phyloP scores from a whole-genome alignment of 805 yeast species.

The Candida jianshihensis region DNA sequence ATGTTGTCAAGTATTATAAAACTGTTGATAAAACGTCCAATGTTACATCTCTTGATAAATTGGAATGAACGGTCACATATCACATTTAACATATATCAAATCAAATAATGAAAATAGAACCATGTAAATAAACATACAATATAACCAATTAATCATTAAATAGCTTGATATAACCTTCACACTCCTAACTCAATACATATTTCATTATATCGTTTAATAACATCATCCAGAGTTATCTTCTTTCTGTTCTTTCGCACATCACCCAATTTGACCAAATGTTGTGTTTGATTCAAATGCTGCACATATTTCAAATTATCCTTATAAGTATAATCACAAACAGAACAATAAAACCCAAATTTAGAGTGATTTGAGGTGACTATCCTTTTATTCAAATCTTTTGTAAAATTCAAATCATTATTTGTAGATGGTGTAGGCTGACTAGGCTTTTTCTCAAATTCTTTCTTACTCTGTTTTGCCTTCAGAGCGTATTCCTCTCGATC shows the following conservation, averaged over 20 bases:
- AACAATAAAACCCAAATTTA: slow-evolving; percentile 82
- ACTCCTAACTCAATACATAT: slow-evolving; percentile 20
- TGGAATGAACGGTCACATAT: background rate
- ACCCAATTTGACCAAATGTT: slow-evolving; percentile 46
- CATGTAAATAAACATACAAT: background rate
- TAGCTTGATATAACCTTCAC: no score
- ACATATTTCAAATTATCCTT: slow-evolving; percentile 76
- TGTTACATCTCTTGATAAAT: slow-evolving; percentile 7
- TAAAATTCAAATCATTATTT: slow-evolving; percentile 13
- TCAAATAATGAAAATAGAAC: background rate
- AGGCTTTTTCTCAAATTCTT: slow-evolving; percentile 2
- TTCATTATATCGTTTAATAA: slow-evolving; percentile 31
- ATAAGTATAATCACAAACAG: slow-evolving; percentile 69
- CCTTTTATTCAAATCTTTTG: slow-evolving; percentile 26
- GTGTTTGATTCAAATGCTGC: slow-evolving; percentile 77
- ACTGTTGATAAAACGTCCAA: slow-evolving; percentile 50
- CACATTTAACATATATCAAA: slow-evolving; percentile 6
- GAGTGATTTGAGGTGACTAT: slow-evolving; percentile 24
- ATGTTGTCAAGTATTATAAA: slow-evolving; percentile 55
- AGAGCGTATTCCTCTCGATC: slow-evolving; percentile 56
- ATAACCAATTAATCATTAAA: no score
- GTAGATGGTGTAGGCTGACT: background rate
- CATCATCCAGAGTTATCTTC: slow-evolving; percentile 42
- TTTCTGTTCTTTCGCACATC: slow-evolving; percentile 30
- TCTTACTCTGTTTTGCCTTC: slow-evolving; percentile 30